Evolutionary conservation across 768 basidiomycete genomes (phyloP).

Genomic region (Agaricus subrufescens): DNA sequence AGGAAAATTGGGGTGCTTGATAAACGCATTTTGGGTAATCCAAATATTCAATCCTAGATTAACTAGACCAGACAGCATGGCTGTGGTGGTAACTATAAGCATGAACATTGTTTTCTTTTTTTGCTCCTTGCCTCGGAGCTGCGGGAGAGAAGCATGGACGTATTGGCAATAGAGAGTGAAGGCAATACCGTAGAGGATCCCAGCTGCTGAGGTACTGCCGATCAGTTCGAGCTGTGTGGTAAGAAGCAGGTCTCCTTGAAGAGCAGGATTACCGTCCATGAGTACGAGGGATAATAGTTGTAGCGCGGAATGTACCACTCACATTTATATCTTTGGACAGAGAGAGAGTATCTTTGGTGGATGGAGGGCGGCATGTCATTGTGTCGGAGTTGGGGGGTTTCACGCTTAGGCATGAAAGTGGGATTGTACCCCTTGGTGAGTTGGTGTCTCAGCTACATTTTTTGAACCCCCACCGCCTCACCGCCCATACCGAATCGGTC

Average conservation of each 20-base stretch:
- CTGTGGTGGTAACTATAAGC: background rate
- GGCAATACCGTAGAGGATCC: background rate
- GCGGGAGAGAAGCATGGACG: background rate
- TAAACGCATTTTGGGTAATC: background rate
- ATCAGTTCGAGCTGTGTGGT: background rate
- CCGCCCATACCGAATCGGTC: too few relatives aligned
- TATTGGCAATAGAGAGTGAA: background rate
- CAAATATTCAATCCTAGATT: background rate
- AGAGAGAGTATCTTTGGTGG: too few relatives aligned
- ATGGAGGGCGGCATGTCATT: too few relatives aligned
- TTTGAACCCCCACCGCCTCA: too few relatives aligned
- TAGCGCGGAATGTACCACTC: too few relatives aligned
- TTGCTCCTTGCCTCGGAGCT: background rate
- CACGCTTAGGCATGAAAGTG: too few relatives aligned
- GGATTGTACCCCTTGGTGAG: too few relatives aligned
- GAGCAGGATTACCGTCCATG: background rate
- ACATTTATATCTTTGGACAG: too few relatives aligned
- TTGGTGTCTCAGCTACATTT: too few relatives aligned
- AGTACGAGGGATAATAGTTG: too few relatives aligned
- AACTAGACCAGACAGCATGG: background rate
- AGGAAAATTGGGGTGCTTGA: background rate
- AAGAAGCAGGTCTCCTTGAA: background rate
- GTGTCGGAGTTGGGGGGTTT: too few relatives aligned
- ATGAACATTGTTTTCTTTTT: background rate
- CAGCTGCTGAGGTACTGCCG: background rate